phyloP scores from a whole-genome alignment of 768 basidiomycete genomes.

The Naganishia vaughanmartiniae region DNA sequence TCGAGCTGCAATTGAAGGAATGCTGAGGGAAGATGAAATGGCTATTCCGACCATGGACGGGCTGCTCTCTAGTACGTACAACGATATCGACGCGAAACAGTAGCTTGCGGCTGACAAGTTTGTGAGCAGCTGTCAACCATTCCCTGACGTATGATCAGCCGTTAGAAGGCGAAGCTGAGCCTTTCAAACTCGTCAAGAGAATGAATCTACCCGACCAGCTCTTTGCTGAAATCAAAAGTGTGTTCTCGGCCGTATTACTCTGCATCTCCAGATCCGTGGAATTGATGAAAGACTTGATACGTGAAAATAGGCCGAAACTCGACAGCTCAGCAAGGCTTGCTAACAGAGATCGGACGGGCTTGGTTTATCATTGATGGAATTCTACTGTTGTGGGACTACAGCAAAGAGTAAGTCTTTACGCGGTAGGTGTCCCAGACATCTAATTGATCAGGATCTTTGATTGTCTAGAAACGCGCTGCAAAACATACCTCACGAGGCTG shows the following conservation, averaged over 20 bases:
- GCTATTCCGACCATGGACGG: slow-evolving; percentile 24
- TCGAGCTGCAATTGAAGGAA: slow-evolving; percentile 9
- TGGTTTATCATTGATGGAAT: slow-evolving; percentile 96
- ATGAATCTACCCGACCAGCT: slow-evolving; percentile 18
- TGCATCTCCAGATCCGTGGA: not conserved
- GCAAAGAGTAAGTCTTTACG: slow-evolving; percentile 69
- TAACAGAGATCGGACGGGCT: slow-evolving; percentile 87
- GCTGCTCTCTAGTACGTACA: slow-evolving; percentile 1
- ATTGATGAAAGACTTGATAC: not conserved
- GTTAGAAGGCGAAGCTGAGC: slow-evolving; percentile 5
- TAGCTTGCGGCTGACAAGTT: not conserved
- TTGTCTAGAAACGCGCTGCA: slow-evolving; percentile 73
- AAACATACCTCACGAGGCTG: slow-evolving; percentile 85
- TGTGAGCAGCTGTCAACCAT: slow-evolving; percentile 18
- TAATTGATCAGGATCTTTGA: not conserved
- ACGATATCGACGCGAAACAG: not conserved
- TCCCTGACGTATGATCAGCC: slow-evolving; percentile 17
- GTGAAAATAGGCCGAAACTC: not conserved
- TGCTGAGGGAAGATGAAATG: slow-evolving; percentile 25
- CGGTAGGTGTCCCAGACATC: not conserved
- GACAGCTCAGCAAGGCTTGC: slow-evolving; percentile 58
- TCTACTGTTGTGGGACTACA: slow-evolving; percentile 93
- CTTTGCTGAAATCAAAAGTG: slow-evolving; percentile 23
- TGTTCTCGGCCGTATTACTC: not conserved
- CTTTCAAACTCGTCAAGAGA: slow-evolving; percentile 10